Conservation (phyloP, 108 stramenopile species). For the Discostella stelligeroides region DNA sequence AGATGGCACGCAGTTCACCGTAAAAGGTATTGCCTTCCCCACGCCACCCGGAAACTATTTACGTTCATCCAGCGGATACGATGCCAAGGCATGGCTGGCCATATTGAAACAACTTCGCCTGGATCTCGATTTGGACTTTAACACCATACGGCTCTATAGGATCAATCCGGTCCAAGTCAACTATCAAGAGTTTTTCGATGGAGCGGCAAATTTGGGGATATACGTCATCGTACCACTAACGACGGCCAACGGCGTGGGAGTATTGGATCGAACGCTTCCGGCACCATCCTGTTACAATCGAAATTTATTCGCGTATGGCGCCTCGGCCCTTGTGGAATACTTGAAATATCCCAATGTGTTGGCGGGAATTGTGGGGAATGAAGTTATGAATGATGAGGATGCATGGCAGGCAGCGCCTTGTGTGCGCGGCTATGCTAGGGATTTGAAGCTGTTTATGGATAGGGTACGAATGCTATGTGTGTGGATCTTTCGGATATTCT, state of each 20-base stretch:
- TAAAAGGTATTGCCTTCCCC: constrained; percentile 71
- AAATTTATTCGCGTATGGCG: constrained; percentile 53
- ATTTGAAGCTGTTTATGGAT: constrained; percentile 53
- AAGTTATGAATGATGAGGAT: constrained; percentile 62
- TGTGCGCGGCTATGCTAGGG: constrained; percentile 51
- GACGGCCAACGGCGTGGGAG: constrained; percentile 40
- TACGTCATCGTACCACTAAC: constrained; percentile 74
- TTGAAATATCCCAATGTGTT: constrained; percentile 59
- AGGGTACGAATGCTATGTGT: background rate
- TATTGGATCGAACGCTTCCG: constrained; percentile 45
- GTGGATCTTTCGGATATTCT: too few species aligned
- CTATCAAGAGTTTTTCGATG: constrained; percentile 51
- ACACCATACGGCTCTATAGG: constrained; percentile 61
- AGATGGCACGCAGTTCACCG: constrained; percentile 47
- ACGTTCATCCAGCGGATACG: constrained; percentile 20
- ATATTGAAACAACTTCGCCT: constrained; percentile 56
- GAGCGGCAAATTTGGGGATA: constrained; percentile 58
- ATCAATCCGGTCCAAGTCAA: constrained; percentile 28
- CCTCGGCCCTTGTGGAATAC: constrained; percentile 28
- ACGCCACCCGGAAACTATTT: constrained; percentile 33
- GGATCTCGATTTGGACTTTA: constrained; percentile 40
- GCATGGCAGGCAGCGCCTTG: constrained; percentile 63
- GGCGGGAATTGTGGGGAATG: constrained; percentile 66
- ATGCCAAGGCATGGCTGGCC: constrained; percentile 55
- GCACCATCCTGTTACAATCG: constrained; percentile 56